phyloP scores from a whole-genome alignment of 73 alveolate species.

The Stentor coeruleus region DNA sequence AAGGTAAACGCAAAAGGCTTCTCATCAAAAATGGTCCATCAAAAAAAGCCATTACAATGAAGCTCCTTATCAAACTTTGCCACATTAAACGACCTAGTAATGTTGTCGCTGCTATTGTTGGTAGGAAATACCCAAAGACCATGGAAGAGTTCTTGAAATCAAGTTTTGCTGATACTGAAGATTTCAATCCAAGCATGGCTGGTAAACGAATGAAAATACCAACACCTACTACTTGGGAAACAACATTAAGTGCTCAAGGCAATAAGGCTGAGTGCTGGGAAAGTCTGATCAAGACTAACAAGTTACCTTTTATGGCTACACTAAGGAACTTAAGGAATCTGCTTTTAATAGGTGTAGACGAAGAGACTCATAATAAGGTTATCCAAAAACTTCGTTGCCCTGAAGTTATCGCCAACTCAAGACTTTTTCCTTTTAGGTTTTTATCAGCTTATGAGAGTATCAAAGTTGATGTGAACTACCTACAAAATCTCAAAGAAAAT shows the following conservation, averaged over 20 bases:
- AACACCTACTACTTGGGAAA: conserved; percentile 46
- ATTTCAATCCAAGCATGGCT: conserved; percentile 36
- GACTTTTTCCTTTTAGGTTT: conserved; percentile 35
- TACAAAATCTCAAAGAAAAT: background rate
- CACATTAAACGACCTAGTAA: conserved; percentile 39
- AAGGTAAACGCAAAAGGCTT: conserved; percentile 26
- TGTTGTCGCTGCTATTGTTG: conserved; percentile 32
- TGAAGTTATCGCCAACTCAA: conserved; percentile 3
- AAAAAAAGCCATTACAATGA: conserved; percentile 41
- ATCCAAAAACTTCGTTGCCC: conserved; percentile 29
- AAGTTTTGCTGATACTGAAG: conserved; percentile 22
- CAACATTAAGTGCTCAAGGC: conserved; percentile 33
- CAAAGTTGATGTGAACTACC: conserved; percentile 6
- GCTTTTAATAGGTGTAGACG: conserved; percentile 30
- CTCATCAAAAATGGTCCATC: conserved; percentile 20
- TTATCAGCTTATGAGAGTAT: conserved; percentile 28
- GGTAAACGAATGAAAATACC: conserved; percentile 49
- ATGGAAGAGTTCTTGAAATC: conserved; percentile 35
- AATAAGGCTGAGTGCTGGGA: conserved; percentile 46
- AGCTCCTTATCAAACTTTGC: conserved; percentile 43
- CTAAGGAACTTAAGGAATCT: conserved; percentile 44
- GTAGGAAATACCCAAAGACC: conserved; percentile 48
- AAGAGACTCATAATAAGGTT: conserved; percentile 30
- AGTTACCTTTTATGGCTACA: conserved; percentile 43
- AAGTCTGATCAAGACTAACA: conserved; percentile 25